Evolutionary conservation across 345 rosid species (phyloP).

Genomic region (Gossypium arboreum): DNA sequence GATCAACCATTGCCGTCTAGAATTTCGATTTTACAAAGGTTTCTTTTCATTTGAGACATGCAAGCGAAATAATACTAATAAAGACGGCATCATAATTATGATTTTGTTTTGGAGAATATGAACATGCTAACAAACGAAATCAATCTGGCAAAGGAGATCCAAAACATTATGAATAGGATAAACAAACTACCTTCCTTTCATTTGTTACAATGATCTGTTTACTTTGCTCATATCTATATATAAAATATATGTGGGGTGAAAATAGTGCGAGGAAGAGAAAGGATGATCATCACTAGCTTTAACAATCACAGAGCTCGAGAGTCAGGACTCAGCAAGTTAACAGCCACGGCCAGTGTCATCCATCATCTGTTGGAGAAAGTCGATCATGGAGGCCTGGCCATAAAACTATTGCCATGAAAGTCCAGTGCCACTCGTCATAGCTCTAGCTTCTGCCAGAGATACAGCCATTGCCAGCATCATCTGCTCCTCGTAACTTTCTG

Average conservation of each 20-base stretch:
- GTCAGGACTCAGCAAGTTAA: constrained; percentile 18
- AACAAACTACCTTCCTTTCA: constrained; percentile 33
- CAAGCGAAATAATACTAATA: neutral
- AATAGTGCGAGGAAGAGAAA: constrained; percentile 4
- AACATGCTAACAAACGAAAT: constrained; percentile 12
- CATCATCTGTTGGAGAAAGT: constrained; percentile 18
- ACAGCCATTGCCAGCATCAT: constrained; percentile 98
- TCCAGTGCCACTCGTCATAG: constrained; percentile 45
- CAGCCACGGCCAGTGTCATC: constrained; percentile 8
- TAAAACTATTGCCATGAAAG: constrained; percentile 66
- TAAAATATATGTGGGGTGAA: constrained; percentile 15
- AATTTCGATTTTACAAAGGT: neutral
- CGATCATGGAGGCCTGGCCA: constrained; percentile 8
- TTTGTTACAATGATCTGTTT: constrained; percentile 24
- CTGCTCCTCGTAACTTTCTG: constrained; percentile 94
- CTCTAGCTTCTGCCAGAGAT: constrained; percentile 86
- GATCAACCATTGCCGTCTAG: neutral
- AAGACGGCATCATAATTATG: constrained; percentile 1
- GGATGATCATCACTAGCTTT: constrained; percentile 25
- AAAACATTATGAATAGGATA: constrained; percentile 21
- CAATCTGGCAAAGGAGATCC: constrained; percentile 4
- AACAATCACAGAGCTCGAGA: constrained; percentile 1
- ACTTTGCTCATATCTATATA: constrained; percentile 14
- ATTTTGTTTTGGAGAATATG: neutral
- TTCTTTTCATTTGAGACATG: neutral